These are phyloP conservation scores for Colletotrichum musicola DNA, from an alignment of 2,329 filamentous ascomycete species.

Conservation along the genomic window DNA sequence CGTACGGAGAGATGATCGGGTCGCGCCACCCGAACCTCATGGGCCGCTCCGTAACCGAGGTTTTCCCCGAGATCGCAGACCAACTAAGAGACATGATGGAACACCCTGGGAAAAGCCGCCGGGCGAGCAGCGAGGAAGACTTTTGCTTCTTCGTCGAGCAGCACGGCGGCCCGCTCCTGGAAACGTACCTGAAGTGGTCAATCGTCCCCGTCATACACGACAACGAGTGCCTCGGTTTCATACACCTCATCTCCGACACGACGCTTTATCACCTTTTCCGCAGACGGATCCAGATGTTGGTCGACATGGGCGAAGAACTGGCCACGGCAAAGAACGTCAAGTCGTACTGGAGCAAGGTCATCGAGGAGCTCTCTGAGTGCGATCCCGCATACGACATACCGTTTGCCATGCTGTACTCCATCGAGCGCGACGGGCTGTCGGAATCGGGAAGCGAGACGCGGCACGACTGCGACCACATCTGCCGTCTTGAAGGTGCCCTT, in stretches of 20 bases:
- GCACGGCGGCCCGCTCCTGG: constrained; percentile 56
- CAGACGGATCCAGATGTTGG: constrained; percentile 62
- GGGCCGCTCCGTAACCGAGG: constrained; percentile 68
- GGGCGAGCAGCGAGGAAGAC: constrained; percentile 56
- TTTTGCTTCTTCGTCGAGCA: constrained; percentile 60
- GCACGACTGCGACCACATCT: constrained; percentile 51
- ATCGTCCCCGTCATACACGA: constrained; percentile 60
- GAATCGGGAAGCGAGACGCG: constrained; percentile 41
- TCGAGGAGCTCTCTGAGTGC: constrained; percentile 58
- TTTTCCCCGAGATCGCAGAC: constrained; percentile 62
- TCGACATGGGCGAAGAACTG: constrained; percentile 60
- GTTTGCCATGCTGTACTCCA: constrained; percentile 64
- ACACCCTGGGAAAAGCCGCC: constrained; percentile 45
- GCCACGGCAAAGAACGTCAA: constrained; percentile 58
- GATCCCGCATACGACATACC: constrained; percentile 62
- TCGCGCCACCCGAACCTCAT: constrained; percentile 74
- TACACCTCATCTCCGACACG: constrained; percentile 61
- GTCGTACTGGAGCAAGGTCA: constrained; percentile 61
- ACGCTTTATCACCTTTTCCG: constrained; percentile 63
- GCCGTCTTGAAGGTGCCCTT: constrained; percentile 59
- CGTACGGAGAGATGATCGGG: constrained; percentile 72
- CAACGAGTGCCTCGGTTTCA: constrained; percentile 58
- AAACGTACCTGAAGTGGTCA: constrained; percentile 63
- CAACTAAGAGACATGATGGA: constrained; percentile 61
- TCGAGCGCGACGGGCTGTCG: constrained; percentile 54